Conservation (phyloP, 108 stramenopile species). For the Seminavis robusta region DNA sequence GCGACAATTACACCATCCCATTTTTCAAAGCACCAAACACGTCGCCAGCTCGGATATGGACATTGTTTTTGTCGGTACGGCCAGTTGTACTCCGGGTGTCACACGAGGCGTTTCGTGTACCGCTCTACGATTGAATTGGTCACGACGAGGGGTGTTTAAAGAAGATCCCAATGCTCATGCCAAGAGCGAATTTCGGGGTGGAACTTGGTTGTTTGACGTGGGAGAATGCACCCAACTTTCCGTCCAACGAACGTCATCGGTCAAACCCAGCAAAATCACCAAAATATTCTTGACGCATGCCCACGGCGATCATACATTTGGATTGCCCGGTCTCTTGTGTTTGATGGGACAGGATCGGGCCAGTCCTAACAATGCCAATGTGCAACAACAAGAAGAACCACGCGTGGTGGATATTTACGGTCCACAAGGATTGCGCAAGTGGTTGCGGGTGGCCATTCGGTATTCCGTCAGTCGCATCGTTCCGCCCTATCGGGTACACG, state of each 20-base stretch:
- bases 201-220: constrained; percentile 93
- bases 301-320: constrained; percentile 92
- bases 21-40: constrained; percentile 22
- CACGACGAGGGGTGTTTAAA: background rate
- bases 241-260: constrained; percentile 58
- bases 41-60: constrained; percentile 68
- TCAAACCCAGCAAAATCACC: constrained; percentile 74
- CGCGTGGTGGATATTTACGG: constrained; percentile 94
- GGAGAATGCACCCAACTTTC: constrained; percentile 88
- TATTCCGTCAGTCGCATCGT: constrained; percentile 81
- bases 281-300: constrained; percentile 95
- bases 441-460: constrained; percentile 86
- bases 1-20: constrained; percentile 52
- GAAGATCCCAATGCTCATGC: background rate
- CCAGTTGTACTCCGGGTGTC: constrained; percentile 84
- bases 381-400: constrained; percentile 1
- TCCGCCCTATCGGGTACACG: constrained; percentile 90
- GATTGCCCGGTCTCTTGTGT: constrained; percentile 91
- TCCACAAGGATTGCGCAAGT: constrained; percentile 84
- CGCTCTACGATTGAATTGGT: constrained; percentile 53
- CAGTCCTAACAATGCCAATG: background rate
- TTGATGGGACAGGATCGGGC: constrained; percentile 88
- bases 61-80: constrained; percentile 89
- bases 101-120: constrained; percentile 89
- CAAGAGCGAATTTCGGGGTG: constrained; percentile 30